Evolutionary conservation across 1,284 basidiomycete genomes (phyloP), one percentile per base, ranked within the genome.

Genomic region (Cutaneotrichosporon sp.): DNA sequence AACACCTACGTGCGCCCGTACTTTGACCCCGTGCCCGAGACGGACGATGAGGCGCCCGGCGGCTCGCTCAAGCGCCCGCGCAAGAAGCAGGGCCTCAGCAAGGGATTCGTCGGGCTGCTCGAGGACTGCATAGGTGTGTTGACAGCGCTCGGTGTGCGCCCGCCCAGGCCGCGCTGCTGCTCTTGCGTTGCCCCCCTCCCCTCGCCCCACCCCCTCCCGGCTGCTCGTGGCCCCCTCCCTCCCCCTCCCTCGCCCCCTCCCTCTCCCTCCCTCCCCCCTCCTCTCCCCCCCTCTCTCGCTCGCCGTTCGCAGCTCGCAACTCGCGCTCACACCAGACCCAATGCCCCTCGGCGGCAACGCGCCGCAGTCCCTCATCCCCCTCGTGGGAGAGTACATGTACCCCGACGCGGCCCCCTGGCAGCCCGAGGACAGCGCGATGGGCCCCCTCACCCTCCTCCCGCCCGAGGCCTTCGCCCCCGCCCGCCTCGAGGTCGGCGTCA

Each of bases 81-180:
- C 50, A 61, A 59, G 58, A 62, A 62, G 56, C 66, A 64, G 38
- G 66, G 66, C 2, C 38, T 76, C 62, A 73, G 73, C 29, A 76
- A 76, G 55, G 75, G 75, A 13, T 78, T 76, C 62, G 66, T 65
- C 13, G 67, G 69, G 38, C 60, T 78, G 27, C 54, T 78, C 27
- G 72, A 74, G 58, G 76, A 78, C 59, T 73, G 72, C 62, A 78
- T 78, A 25, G 76, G 75, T 76, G 34, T 20, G 73, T 67, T 50
- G 47, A 16, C n/a, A n/a, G n/a, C n/a, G n/a, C n/a, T n/a, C n/a
- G n/a, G n/a, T n/a, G n/a, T n/a, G n/a, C n/a, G n/a, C n/a, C n/a
- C n/a, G n/a, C n/a, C n/a, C n/a, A n/a, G n/a, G n/a, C n/a, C n/a
- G n/a, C n/a, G n/a, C n/a, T n/a, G n/a, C n/a, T n/a, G n/a, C n/a